Base-by-base conservation (phyloP, 1,284 basidiomycete genomes). In the Apiotrichum veenhuisii region DNA sequence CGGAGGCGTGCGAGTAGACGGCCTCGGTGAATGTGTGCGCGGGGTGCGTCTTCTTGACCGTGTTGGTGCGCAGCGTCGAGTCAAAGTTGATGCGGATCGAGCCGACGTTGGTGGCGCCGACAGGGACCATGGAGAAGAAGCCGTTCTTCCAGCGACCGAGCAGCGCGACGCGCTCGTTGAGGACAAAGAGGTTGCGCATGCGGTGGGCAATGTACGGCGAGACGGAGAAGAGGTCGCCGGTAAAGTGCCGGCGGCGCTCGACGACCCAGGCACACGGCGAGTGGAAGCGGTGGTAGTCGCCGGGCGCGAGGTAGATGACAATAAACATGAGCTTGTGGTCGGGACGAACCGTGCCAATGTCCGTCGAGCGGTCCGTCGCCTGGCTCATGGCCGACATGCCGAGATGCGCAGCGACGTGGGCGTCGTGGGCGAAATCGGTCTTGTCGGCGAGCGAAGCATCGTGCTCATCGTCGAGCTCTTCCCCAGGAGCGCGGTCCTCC, bases 211-310 rank as follows among this genome's bases (percentile, higher is more conserved):
- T 90, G 80, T 89, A 98, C 0, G 96, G 96, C 1, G 91, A 94
- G 22, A 98, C 96, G 23, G 89, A 92, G 79, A 98, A 98, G 14
- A 99, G 81, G 72, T 98, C 95, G 82, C 93, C 94, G 40, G 91
- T 86, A 73, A 99, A 98, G 76, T 99, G 95, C 30, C 95, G 80
- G 54, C 95, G 81, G 67, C 90, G 88, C 80, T 99, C 94, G 23
- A 97, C 96, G 9, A 98, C 92, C 96, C 95, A 98, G 5, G 89
- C 87, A 2, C 91, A 86, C 0, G 96, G 94, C 61, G 87, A 89
- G 78, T 99, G 95, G 83, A 97, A 99, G 38, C 93, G 86, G 72
- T 98, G 95, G 75, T 98, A 98, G 77, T 99, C 96, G 1, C 96
- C 96, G 0, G 95, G 95, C 1, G 95, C 95, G 54, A 99, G 87